These are phyloP conservation scores for Phytophthora palmivora DNA, from an alignment of 352 stramenopile genomes.

Conservation along the genomic window DNA sequence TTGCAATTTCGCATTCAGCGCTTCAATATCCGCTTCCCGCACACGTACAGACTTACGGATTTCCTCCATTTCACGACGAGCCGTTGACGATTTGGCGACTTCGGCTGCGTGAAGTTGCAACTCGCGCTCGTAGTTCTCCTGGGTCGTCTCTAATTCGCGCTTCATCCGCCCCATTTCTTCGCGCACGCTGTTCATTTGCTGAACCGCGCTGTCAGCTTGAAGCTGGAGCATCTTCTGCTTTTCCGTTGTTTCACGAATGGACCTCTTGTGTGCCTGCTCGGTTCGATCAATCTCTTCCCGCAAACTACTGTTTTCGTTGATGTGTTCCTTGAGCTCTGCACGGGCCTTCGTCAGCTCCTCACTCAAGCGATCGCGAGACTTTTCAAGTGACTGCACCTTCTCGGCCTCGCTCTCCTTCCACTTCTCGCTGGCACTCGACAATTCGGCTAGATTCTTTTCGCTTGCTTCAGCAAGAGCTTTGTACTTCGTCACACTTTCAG, in stretches of 20 bases:
- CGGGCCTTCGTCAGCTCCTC: constrained; percentile 58
- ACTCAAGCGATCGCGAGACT: constrained; percentile 44
- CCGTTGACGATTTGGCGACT: constrained; percentile 58
- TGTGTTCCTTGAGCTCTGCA: constrained; percentile 63
- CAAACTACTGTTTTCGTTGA: constrained; percentile 63
- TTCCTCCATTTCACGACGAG: constrained; percentile 63
- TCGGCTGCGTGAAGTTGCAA: constrained; percentile 79
- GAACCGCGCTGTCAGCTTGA: constrained; percentile 46
- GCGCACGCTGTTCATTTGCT: constrained; percentile 55
- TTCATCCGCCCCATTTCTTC: constrained; percentile 58
- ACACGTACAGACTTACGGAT: constrained; percentile 47
- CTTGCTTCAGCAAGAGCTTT: constrained; percentile 81
- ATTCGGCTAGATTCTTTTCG: constrained; percentile 68
- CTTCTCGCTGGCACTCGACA: constrained; percentile 68
- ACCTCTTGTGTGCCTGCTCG: constrained; percentile 46
- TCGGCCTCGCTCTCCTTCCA: constrained; percentile 64
- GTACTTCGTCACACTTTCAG: constrained; percentile 71
- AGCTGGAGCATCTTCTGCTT: constrained; percentile 56
- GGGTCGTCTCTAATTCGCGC: constrained; percentile 50
- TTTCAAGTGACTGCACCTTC: constrained; percentile 56
- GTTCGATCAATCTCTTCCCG: constrained; percentile 69
- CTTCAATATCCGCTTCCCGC: constrained; percentile 42
- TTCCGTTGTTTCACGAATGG: constrained; percentile 51
- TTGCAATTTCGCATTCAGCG: constrained; percentile 51
- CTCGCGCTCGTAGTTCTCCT: constrained; percentile 88